phyloP scores from a whole-genome alignment of 345 rosid species.

The Pistacia integerrima region DNA sequence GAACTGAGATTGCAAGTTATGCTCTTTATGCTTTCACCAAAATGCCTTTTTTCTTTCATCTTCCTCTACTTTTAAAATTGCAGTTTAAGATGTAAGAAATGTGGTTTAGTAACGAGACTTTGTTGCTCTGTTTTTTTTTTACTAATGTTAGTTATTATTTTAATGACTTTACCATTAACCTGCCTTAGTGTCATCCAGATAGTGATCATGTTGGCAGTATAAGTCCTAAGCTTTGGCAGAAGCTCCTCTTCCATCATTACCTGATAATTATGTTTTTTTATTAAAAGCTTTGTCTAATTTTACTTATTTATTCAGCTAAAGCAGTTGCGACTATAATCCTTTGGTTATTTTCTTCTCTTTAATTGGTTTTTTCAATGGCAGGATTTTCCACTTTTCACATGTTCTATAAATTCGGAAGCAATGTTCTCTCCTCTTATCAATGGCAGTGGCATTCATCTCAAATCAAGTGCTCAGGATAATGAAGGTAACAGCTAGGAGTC shows the following conservation, averaged over 20 bases:
- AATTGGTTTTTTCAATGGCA: slow-evolving; percentile 13
- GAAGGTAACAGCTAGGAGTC: slow-evolving; percentile 28
- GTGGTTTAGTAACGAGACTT: neutral
- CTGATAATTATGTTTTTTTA: no score
- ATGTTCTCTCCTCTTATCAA: slow-evolving; percentile 69
- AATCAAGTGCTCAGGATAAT: slow-evolving; percentile 40
- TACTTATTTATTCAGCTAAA: neutral
- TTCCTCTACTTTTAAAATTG: neutral
- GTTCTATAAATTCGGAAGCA: slow-evolving; percentile 55
- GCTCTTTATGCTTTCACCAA: no score
- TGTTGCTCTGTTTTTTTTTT: neutral
- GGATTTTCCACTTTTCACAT: slow-evolving; percentile 34
- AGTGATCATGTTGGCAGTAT: no score
- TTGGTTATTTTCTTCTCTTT: neutral
- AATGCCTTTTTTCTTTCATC: neutral
- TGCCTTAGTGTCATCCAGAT: neutral
- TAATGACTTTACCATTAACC: neutral
- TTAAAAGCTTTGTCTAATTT: neutral
- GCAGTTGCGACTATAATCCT: neutral
- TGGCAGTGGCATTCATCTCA: slow-evolving; percentile 30
- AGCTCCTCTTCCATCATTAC: no score
- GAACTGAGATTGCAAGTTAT: neutral
- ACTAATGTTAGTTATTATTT: neutral
- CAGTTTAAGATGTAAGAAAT: neutral
- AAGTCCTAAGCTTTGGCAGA: no score